Conservation (phyloP, 2,329 filamentous ascomycete species). For the Fusarium falciforme region DNA sequence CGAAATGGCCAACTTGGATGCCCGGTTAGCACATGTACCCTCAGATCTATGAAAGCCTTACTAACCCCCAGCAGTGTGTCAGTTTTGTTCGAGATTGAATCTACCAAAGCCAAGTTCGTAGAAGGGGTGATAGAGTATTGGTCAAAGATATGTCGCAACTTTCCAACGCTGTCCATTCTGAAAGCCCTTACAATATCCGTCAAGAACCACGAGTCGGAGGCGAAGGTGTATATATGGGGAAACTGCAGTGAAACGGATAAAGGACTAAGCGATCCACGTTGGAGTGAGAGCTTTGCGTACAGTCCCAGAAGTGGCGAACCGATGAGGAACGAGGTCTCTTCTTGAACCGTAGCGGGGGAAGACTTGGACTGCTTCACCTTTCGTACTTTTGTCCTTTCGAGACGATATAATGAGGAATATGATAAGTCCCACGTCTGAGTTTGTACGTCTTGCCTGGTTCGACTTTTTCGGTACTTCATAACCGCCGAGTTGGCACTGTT, state of each 20-base stretch:
- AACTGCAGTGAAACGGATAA: not conserved
- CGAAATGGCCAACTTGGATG: not conserved
- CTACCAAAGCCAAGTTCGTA: not conserved
- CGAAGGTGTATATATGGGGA: not conserved
- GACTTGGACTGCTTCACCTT: not conserved
- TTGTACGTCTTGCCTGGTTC: not conserved
- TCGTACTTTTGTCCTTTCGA: not conserved
- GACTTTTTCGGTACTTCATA: not conserved
- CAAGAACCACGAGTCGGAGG: not conserved
- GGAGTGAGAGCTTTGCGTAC: slow-evolving; percentile 1
- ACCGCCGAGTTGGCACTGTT: not conserved
- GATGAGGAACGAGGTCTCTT: slow-evolving; percentile 4
- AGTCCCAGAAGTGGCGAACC: not conserved
- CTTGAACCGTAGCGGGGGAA: not conserved
- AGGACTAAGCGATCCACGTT: not conserved
- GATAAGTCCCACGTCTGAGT: not conserved
- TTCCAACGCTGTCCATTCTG: not conserved
- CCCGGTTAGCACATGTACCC: not conserved
- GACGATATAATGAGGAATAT: not conserved
- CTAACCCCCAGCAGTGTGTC: not conserved
- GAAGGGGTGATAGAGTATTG: not conserved
- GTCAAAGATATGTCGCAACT: not conserved
- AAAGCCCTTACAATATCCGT: not conserved
- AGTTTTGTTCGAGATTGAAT: not conserved
- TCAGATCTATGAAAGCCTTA: not conserved